Percentiles rank a stretch among this genome's conserved stretches.
Conservation (phyloP, 108 stramenopile genomes). For the Ochromonas danica region DNA sequence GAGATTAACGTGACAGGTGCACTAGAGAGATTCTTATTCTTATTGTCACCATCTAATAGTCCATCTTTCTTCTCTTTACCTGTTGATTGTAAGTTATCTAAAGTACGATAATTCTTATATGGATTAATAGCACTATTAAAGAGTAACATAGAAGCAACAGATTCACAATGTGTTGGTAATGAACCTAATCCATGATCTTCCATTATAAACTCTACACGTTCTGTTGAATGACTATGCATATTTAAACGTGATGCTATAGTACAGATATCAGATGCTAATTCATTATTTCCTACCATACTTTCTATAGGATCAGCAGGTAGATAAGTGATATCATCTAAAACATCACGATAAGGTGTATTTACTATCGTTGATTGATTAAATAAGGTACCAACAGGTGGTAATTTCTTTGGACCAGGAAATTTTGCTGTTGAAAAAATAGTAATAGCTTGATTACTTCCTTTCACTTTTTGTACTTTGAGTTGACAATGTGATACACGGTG, state of each 20-base stretch:
- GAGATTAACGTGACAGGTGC: conserved; percentile 22
- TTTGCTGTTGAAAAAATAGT: conserved; percentile 34
- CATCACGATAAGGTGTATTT: neutral
- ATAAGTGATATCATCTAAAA: conserved; percentile 20
- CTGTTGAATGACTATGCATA: neutral
- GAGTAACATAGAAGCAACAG: conserved; percentile 8
- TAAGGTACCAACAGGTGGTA: neutral
- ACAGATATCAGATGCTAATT: neutral
- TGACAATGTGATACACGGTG: neutral
- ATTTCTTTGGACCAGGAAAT: conserved; percentile 29
- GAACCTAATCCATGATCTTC: conserved; percentile 34
- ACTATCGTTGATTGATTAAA: neutral
- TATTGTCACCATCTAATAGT: neutral
- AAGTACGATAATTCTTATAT: conserved; percentile 31
- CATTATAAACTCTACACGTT: conserved; percentile 32
- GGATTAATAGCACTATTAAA: conserved; percentile 21
- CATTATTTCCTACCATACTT: neutral
- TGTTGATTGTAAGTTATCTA: no score
- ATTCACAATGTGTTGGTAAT: neutral
- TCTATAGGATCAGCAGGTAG: neutral
- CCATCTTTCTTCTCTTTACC: no score
- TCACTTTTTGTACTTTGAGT: conserved; percentile 27
- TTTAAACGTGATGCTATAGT: neutral
- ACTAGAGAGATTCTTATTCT: neutral
- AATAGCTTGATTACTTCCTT: conserved; percentile 19